A percentile compares a stretch with the other conserved stretches of the same genome.
Conservation (phyloP, 768 basidiomycete genomes). For the Kwoniella mangroviensis region DNA sequence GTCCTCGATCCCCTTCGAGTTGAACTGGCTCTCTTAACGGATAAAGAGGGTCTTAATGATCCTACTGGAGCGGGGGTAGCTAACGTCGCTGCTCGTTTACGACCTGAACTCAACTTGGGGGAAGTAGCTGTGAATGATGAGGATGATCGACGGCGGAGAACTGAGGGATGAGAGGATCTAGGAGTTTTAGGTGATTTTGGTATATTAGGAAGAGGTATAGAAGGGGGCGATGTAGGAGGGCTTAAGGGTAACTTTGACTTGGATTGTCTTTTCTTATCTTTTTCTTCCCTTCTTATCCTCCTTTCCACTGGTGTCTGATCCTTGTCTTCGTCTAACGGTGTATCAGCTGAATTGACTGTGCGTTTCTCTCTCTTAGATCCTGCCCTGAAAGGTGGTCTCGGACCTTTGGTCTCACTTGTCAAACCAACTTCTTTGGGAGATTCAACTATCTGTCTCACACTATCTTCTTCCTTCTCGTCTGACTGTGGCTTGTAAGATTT, state of each 20-base stretch:
- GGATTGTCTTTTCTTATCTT: not conserved
- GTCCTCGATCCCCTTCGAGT: not conserved
- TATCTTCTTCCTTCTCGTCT: not conserved
- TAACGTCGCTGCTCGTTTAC: conserved; percentile 11
- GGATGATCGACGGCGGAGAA: not conserved
- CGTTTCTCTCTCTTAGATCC: conserved; percentile 7
- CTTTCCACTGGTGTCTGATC: not conserved
- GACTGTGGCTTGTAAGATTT: not conserved
- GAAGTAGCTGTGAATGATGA: not conserved
- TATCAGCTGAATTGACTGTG: too few relatives aligned
- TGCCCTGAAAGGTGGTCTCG: conserved; percentile 10
- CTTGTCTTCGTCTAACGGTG: not conserved
- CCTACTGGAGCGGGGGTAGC: not conserved
- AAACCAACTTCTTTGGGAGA: not conserved
- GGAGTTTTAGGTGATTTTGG: conserved; percentile 9
- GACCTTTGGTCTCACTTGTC: conserved; percentile 2
- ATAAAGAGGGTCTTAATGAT: not conserved
- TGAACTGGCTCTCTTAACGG: conserved; percentile 18
- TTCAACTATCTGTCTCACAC: not conserved
- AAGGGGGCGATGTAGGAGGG: not conserved
- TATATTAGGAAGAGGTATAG: not conserved
- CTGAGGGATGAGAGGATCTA: not conserved
- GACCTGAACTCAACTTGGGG: not conserved
- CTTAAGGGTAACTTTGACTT: not conserved
- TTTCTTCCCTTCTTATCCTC: not conserved